A percentile compares a stretch with the other conserved stretches of the same genome.
These are phyloP conservation scores for Pythium sp. DNA, from an alignment of 352 stramenopile genomes.

Conservation along the genomic window DNA sequence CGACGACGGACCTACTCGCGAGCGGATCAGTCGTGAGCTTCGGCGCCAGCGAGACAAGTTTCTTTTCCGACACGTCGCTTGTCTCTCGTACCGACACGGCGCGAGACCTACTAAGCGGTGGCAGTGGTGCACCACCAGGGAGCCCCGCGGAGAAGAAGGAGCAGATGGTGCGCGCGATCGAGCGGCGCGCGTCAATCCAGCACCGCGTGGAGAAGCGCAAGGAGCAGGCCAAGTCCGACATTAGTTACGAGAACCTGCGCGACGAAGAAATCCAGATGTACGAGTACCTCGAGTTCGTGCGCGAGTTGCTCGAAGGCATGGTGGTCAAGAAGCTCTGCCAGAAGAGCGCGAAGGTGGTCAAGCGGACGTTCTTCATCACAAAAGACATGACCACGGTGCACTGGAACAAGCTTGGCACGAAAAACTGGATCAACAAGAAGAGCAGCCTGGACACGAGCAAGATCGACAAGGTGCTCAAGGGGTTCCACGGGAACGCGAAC, in stretches of 20 bases:
- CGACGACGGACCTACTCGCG: background rate
- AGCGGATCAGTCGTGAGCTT: conserved; percentile 8
- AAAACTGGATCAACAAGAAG: conserved; percentile 44
- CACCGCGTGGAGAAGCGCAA: conserved; percentile 46
- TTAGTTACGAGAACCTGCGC: conserved; percentile 60
- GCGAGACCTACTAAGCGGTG: background rate
- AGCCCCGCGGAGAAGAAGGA: conserved; percentile 19
- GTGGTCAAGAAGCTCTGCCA: conserved; percentile 64
- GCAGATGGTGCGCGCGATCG: conserved; percentile 28
- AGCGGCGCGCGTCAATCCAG: conserved; percentile 44
- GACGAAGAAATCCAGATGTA: conserved; percentile 64
- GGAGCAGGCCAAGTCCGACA: conserved; percentile 43
- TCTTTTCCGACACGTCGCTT: conserved; percentile 11
- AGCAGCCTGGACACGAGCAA: conserved; percentile 38
- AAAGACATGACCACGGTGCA: conserved; percentile 44
- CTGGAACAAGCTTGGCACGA: conserved; percentile 51
- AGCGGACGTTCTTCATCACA: conserved; percentile 56
- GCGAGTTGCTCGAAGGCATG: conserved; percentile 56
- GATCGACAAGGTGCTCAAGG: conserved; percentile 53
- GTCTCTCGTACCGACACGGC: background rate
- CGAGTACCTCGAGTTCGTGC: conserved; percentile 74
- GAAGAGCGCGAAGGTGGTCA: conserved; percentile 54
- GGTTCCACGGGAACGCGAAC: conserved; percentile 33
- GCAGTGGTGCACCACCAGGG: background rate
- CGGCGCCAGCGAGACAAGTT: conserved; percentile 17